Evolutionary conservation across 2,329 filamentous ascomycete genomes (phyloP).

Genomic region (Beauveria sp.): DNA sequence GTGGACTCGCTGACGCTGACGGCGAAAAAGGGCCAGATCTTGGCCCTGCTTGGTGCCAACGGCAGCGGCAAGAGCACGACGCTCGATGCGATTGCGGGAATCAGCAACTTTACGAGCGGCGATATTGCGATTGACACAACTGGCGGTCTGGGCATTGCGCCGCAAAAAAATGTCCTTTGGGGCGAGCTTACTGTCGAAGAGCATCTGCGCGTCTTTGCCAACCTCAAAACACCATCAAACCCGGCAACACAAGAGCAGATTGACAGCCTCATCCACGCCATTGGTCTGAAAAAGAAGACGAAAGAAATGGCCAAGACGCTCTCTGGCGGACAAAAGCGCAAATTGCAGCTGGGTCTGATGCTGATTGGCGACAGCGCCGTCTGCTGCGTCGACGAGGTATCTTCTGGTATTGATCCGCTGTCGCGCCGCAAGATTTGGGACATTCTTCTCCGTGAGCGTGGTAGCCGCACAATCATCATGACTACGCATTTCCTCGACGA

Average conservation of each 20-base stretch:
- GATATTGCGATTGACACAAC: conserved; percentile 56
- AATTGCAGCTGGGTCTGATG: conserved; percentile 72
- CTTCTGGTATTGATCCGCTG: conserved; percentile 64
- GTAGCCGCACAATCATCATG: conserved; percentile 58
- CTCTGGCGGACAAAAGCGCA: conserved; percentile 69
- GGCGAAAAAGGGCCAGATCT: conserved; percentile 66
- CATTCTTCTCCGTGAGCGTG: conserved; percentile 61
- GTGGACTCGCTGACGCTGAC: conserved; percentile 63
- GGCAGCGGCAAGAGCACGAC: conserved; percentile 70
- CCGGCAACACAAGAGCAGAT: conserved; percentile 36
- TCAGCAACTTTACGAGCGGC: conserved; percentile 43
- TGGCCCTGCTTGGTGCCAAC: conserved; percentile 60
- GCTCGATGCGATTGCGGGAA: conserved; percentile 24
- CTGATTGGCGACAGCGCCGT: conserved; percentile 65
- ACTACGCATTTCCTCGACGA: conserved; percentile 75
- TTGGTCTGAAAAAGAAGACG: conserved; percentile 59
- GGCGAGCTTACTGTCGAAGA: conserved; percentile 64
- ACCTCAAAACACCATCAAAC: conserved; percentile 49
- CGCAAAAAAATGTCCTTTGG: conserved; percentile 73
- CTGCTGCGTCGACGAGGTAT: conserved; percentile 70
- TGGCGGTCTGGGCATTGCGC: conserved; percentile 66
- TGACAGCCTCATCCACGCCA: conserved; percentile 45
- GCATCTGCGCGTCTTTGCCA: conserved; percentile 63
- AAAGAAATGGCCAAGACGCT: conserved; percentile 55
- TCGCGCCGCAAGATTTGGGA: conserved; percentile 45